Percentiles rank a stretch among this genome's conserved stretches.
Conservation (phyloP, 2,329 filamentous ascomycete species). For the Beauveria sp. region DNA sequence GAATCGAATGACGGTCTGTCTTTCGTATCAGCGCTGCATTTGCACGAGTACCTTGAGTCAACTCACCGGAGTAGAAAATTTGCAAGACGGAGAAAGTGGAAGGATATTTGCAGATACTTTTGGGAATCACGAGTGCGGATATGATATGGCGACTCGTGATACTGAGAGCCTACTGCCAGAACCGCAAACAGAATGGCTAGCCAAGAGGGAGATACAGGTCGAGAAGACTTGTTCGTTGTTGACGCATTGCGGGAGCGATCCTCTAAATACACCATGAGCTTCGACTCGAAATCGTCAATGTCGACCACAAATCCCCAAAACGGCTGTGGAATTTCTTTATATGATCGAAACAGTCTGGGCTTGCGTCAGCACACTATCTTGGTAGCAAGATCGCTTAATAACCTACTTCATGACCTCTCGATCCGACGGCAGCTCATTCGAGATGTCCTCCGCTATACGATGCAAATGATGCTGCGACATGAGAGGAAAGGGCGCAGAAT, state of each 20-base stretch:
- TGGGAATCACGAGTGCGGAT: slow-evolving; percentile 51
- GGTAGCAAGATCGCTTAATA: not conserved
- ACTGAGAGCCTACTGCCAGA: slow-evolving; percentile 58
- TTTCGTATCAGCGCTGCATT: slow-evolving; percentile 7
- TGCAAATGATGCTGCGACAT: slow-evolving; percentile 59
- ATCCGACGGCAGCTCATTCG: slow-evolving; percentile 54
- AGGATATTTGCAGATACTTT: slow-evolving; percentile 55
- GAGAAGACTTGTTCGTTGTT: slow-evolving; percentile 35
- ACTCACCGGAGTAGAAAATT: slow-evolving; percentile 53
- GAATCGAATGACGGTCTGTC: slow-evolving; percentile 55
- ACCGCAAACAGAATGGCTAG: slow-evolving; percentile 58
- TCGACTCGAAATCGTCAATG: slow-evolving; percentile 57
- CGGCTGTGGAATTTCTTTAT: slow-evolving; percentile 59
- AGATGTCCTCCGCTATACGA: slow-evolving; percentile 52
- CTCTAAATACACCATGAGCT: slow-evolving; percentile 57
- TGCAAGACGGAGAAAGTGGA: slow-evolving; percentile 55
- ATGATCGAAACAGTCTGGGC: slow-evolving; percentile 52
- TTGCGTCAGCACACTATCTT: not conserved
- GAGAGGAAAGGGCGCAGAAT: slow-evolving; percentile 58
- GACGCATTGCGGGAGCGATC: slow-evolving; percentile 51
- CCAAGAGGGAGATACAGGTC: slow-evolving; percentile 56
- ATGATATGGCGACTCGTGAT: slow-evolving; percentile 57
- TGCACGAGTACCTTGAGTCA: not conserved
- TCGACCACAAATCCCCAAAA: slow-evolving; percentile 63
- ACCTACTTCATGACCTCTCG: slow-evolving; percentile 59